phyloP scores from a whole-genome alignment of 2,329 filamentous ascomycete species.

The Erysiphe pisi region DNA sequence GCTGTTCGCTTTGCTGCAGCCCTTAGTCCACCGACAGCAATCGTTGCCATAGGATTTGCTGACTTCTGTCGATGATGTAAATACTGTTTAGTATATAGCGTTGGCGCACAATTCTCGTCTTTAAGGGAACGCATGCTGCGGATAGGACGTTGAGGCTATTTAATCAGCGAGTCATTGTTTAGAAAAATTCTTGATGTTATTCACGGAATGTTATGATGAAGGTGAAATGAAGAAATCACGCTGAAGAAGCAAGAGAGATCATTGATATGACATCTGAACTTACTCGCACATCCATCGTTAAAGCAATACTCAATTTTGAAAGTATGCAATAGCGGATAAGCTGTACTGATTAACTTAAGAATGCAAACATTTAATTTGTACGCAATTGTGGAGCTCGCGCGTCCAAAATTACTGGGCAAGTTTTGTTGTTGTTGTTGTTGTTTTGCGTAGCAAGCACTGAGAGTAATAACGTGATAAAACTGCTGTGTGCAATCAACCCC shows the following conservation, averaged over 20 bases:
- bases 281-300: constrained; percentile 40
- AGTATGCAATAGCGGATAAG: constrained; percentile 30
- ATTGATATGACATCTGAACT: constrained; percentile 31
- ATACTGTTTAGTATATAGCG: constrained; percentile 44
- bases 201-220: background rate
- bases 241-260: background rate
- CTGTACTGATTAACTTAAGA: constrained; percentile 30
- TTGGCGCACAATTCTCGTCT: constrained; percentile 58
- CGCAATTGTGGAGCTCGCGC: constrained; percentile 19
- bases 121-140: constrained; percentile 49
- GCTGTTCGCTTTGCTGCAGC: constrained; percentile 62
- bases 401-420: constrained; percentile 8
- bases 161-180: constrained; percentile 34
- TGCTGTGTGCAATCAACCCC: background rate
- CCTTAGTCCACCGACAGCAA: constrained; percentile 49
- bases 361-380: constrained; percentile 29
- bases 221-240: background rate
- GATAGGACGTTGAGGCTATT: constrained; percentile 57
- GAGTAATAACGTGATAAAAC: background rate
- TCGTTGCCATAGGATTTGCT: constrained; percentile 49
- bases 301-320: constrained; percentile 30
- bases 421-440: background rate
- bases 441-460: background rate
- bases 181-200: constrained; percentile 29
- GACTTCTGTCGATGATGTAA: constrained; percentile 79